Evolutionary conservation across 306 rosid species (phyloP).

Genomic region (Corylus avellana): DNA sequence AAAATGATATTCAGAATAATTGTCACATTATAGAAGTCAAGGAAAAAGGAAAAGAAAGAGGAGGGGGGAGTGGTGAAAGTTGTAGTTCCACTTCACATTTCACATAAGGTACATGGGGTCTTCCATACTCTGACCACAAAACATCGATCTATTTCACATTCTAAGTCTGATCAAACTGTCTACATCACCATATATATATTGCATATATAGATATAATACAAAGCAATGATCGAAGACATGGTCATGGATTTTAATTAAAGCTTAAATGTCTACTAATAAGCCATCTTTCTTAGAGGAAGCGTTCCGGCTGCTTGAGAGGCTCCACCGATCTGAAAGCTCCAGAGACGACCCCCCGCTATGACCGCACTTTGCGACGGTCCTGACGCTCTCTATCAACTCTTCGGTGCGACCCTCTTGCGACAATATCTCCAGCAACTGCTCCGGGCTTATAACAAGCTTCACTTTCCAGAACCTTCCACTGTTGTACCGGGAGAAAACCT

Average conservation of each 20-base stretch:
- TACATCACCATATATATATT: neutral
- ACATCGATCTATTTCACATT: neutral
- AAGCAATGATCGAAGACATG: neutral
- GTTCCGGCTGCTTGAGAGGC: constrained; percentile 56
- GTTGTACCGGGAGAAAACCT: constrained; percentile 42
- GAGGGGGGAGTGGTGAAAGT: too few species aligned
- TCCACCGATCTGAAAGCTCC: constrained; percentile 78
- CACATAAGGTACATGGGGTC: neutral
- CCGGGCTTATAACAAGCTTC: constrained; percentile 71
- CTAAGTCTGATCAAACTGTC: neutral
- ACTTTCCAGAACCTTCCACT: constrained; percentile 74
- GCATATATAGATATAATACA: neutral
- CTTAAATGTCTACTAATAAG: constrained; percentile 44
- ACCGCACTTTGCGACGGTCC: constrained; percentile 80
- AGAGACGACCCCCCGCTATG: constrained; percentile 33
- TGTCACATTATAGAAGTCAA: neutral
- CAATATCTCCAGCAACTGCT: constrained; percentile 66
- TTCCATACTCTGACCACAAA: neutral
- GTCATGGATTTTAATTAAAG: neutral
- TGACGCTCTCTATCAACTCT: constrained; percentile 74
- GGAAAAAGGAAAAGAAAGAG: neutral
- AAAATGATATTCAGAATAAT: neutral
- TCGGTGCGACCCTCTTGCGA: constrained; percentile 65
- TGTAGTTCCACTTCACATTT: neutral
- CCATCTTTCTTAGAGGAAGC: constrained; percentile 52